Conservation (phyloP, 352 stramenopile species). For the Globisporangium perplexum region DNA sequence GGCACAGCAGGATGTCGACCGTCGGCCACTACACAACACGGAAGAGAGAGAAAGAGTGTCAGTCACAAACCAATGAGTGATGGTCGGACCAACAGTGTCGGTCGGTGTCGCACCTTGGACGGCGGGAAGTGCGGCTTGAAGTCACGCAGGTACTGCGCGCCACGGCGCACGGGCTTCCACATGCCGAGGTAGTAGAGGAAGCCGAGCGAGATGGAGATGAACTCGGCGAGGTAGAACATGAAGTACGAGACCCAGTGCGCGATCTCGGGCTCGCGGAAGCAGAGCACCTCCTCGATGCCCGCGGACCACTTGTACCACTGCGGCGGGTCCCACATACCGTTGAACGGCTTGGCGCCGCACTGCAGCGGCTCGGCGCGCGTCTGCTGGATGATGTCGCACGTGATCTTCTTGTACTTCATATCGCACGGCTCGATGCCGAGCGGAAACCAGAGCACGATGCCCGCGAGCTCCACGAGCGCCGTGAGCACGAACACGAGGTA, state of each 20-base stretch:
- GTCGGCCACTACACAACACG: constrained; percentile 61
- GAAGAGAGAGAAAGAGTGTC: too few species aligned
- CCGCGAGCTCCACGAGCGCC: constrained; percentile 46
- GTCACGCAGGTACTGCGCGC: constrained; percentile 84
- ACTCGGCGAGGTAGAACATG: constrained; percentile 53
- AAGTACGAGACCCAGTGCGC: constrained; percentile 83
- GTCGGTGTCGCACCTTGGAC: constrained; percentile 59
- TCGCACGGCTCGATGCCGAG: constrained; percentile 64
- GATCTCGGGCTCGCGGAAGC: constrained; percentile 70
- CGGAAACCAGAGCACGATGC: constrained; percentile 44
- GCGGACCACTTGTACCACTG: constrained; percentile 62
- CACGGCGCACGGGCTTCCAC: constrained; percentile 85
- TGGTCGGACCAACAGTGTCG: too few species aligned
- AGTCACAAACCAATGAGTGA: too few species aligned
- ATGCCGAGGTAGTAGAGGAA: constrained; percentile 84
- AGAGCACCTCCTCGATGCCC: constrained; percentile 63
- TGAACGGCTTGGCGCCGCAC: constrained; percentile 58
- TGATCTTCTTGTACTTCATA: constrained; percentile 42
- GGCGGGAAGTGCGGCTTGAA: constrained; percentile 74
- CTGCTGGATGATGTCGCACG: constrained; percentile 53
- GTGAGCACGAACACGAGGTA: constrained; percentile 73
- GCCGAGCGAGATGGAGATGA: constrained; percentile 67
- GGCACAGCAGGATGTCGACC: constrained; percentile 77
- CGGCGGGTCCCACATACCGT: constrained; percentile 63
- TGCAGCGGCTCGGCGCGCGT: constrained; percentile 33